Percentiles rank a stretch among this genome's conserved stretches.
Evolutionary conservation across 441 rosid genomes (phyloP).

Genomic region (Raphanus hybrid): DNA sequence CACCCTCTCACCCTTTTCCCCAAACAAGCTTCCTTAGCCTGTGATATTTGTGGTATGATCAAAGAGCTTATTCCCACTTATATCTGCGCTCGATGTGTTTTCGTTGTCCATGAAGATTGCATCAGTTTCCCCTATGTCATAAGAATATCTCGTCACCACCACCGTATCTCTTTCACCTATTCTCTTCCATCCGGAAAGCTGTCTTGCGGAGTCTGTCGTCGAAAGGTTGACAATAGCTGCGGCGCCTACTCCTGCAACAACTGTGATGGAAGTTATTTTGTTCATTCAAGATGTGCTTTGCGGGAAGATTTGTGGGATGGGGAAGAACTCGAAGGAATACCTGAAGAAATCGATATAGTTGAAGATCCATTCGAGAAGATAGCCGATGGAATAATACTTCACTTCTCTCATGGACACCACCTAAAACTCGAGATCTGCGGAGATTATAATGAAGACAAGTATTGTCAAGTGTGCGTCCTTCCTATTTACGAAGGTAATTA

Average conservation of each 20-base stretch:
- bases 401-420: neutral
- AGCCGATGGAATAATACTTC: neutral
- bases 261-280: neutral
- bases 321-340: neutral
- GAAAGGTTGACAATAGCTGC: neutral
- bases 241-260: neutral
- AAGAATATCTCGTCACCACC: neutral
- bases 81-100: neutral
- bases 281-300: neutral
- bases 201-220: neutral
- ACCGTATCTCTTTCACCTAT: constrained; percentile 7
- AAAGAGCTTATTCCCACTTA: neutral
- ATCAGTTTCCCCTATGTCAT: neutral
- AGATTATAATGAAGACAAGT: neutral
- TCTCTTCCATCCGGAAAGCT: neutral
- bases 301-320: neutral
- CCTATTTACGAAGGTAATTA: neutral
- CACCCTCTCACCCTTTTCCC: neutral
- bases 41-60: neutral
- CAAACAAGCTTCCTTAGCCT: neutral
- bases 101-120: neutral
- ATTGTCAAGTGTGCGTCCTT: neutral
- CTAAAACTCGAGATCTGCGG: neutral
- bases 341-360: neutral
- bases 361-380: neutral